A percentile compares a stretch with the other conserved stretches of the same genome.
Evolutionary conservation across 208 protist genomes (phyloP).

Genomic region (Naegleria fowleri): DNA sequence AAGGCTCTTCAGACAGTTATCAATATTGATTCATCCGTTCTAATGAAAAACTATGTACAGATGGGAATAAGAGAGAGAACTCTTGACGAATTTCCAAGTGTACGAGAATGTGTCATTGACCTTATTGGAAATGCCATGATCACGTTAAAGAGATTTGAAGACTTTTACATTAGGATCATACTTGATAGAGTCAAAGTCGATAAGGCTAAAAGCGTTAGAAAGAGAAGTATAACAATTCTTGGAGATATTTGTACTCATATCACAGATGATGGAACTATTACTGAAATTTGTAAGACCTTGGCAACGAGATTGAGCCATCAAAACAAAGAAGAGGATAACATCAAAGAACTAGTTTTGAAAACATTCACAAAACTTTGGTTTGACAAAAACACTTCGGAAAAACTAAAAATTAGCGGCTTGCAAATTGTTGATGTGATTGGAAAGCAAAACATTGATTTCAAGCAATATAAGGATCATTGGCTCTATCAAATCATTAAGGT

Average conservation of each 20-base stretch:
- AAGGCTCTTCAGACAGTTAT: not conserved
- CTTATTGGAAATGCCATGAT: not conserved
- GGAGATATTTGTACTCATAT: not conserved
- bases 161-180: not conserved
- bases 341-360: not conserved
- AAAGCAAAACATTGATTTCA: not conserved
- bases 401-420: not conserved
- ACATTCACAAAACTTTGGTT: not conserved
- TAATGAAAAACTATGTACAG: not conserved
- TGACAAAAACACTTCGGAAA: not conserved
- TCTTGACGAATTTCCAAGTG: not conserved
- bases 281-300: not conserved
- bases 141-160: not conserved
- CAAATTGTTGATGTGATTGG: not conserved
- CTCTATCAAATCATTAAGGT: not conserved
- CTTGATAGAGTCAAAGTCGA: not conserved
- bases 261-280: not conserved
- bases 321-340: not conserved
- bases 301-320: not conserved
- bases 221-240: not conserved
- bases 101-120: not conserved
- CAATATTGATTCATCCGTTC: not conserved
- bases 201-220: not conserved
- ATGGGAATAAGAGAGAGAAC: not conserved
- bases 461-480: not conserved